Percentiles rank a stretch among this genome's conserved stretches.
These are phyloP conservation scores for Cupressus sempervirens DNA, from an alignment of 75 land plant genomes.

Conservation along the genomic window DNA sequence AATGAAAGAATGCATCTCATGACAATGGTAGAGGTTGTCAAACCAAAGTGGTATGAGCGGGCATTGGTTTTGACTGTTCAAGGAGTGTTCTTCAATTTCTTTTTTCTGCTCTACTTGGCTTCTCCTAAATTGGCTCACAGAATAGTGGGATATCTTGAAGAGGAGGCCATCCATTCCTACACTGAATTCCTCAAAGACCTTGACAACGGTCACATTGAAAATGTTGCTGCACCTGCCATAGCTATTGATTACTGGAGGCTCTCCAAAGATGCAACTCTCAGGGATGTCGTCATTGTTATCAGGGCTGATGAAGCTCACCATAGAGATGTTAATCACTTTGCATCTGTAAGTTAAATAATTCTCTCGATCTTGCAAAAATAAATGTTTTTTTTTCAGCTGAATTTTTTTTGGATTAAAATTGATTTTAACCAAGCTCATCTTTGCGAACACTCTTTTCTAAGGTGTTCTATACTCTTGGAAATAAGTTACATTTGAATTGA, in stretches of 20 bases:
- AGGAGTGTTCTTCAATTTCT: conserved; percentile 50
- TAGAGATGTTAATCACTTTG: conserved; percentile 55
- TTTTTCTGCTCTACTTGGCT: conserved; percentile 30
- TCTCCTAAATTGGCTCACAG: conserved; percentile 53
- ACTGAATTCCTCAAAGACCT: conserved; percentile 43
- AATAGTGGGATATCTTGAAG: conserved; percentile 50
- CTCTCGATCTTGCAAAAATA: background rate
- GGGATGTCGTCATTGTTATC: conserved; percentile 40
- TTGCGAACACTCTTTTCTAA: too few species aligned
- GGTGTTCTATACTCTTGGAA: too few species aligned
- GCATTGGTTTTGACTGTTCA: conserved; percentile 47
- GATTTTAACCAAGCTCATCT: too few species aligned
- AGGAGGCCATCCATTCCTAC: conserved; percentile 54
- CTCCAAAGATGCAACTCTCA: conserved; percentile 32
- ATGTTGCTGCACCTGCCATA: conserved; percentile 38
- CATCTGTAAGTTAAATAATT: conserved; percentile 28
- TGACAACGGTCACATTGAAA: conserved; percentile 37
- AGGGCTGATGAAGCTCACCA: conserved; percentile 61
- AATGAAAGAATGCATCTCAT: conserved; percentile 53
- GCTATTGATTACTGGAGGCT: conserved; percentile 58
- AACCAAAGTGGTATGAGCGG: conserved; percentile 49
- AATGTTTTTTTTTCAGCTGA: background rate
- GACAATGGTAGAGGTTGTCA: conserved; percentile 44
- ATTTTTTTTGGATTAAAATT: too few species aligned
- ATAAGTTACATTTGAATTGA: too few species aligned